Base-by-base conservation (phyloP, 2,329 filamentous ascomycete genomes). In the Ophidiomyces ophidiicola region DNA sequence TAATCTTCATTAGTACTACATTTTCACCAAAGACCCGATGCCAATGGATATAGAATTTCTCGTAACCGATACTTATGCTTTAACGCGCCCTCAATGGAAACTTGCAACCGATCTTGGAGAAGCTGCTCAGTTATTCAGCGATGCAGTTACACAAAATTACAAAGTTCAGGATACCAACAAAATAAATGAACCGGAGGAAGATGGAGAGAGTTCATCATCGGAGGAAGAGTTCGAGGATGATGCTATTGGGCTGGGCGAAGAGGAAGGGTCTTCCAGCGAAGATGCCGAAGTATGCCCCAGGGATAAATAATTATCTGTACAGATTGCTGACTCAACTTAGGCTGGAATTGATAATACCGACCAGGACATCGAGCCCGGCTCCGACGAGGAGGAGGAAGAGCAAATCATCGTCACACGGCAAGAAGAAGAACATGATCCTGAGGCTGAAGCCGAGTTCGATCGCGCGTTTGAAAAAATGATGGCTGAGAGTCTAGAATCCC, bases 1-100 rank as follows among this genome's bases (percentile, higher is more conserved):
- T 52, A 32, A 51, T 45, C 41, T 32, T 44, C n/a, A 31, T n/a
- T 48, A 83, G 73, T 96, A 94, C 60, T 98, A 98, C 61, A 80
- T 96, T 49, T 78, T 82, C 53, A 86, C 83, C 14, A 98, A 98
- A 61, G 78, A 88, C 14, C 71, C 82, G 0, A 63, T 94, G 26
- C 90, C 92, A 0, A 92, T 98, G 84, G 90, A 98, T 48, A 83
- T 96, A 32, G 90, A 98, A 43, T 98, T 98, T 57, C 78, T 94
- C 32, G 75, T 98, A 5, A 87, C 94, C 57, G 90, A 98, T 57
- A 87, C 83, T 0, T 96, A 82, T 61, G 78, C 80, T 18, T 64
- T 86, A 23, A 80, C 86, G 8, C 75, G 90, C 32, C 88, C 90
- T 3, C 82, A 94, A 55, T 98, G 88, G 90, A 92, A 90, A 59